These are phyloP conservation scores for Lolium multiflorum DNA, from an alignment of 176 grass and related monocot genomes.

Conservation along the genomic window DNA sequence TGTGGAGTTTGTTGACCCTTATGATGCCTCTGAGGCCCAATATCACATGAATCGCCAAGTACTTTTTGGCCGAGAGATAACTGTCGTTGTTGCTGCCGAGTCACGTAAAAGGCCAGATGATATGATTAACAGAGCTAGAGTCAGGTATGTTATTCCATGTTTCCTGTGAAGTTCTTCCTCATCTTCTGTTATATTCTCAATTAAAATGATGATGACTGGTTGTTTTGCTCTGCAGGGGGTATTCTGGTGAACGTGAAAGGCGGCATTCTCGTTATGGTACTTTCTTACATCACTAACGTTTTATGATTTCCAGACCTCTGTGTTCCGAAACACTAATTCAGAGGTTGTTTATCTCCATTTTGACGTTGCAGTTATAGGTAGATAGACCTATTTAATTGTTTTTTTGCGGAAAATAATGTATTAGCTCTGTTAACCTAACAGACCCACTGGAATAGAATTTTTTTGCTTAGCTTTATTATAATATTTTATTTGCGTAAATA, in stretches of 20 bases:
- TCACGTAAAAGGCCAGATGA: constrained; percentile 91
- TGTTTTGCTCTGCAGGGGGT: constrained; percentile 65
- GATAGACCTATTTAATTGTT: background rate
- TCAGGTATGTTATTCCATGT: constrained; percentile 49
- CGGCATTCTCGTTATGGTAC: constrained; percentile 75
- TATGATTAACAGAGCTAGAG: constrained; percentile 72
- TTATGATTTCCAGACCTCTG: background rate
- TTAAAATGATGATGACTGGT: constrained; percentile 12
- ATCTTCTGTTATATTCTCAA: constrained; percentile 21
- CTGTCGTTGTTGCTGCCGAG: constrained; percentile 93
- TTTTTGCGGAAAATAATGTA: background rate
- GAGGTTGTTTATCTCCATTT: constrained; percentile 12
- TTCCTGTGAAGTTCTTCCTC: background rate
- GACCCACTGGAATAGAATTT: background rate
- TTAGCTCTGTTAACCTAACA: background rate
- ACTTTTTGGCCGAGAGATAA: constrained; percentile 85
- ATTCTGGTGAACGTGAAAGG: constrained; percentile 60
- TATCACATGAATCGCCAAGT: constrained; percentile 96
- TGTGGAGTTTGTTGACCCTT: constrained; percentile 89
- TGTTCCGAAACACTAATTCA: constrained; percentile 3
- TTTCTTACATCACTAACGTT: background rate
- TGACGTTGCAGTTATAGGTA: background rate
- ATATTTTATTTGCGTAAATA: background rate
- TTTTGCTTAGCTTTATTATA: background rate
- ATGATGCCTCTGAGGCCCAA: constrained; percentile 91